Evolutionary conservation across 208 protist species (phyloP), one percentile per base, ranked within the genome.

Genomic region (Leishmania martiniquensis): DNA sequence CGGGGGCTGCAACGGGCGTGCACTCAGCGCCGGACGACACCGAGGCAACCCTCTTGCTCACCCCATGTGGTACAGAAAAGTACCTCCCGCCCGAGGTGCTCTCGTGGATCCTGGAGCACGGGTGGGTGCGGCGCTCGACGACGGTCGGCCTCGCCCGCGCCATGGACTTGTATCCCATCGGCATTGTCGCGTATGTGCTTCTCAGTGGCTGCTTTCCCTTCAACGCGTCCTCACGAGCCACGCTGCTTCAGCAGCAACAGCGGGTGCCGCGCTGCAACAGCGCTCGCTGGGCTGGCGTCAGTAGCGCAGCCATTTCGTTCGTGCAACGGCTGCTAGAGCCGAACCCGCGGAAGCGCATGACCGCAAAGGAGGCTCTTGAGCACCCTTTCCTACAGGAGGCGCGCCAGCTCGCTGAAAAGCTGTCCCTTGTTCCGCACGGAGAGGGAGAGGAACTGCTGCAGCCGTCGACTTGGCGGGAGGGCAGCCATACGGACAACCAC

Each of bases 191-290:
- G 13, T 95, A 96, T 73, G 91, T 95, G 37, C 73, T 96, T n/a
- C 89, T 96, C 29, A 95, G 91, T 75, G 91, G 91, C 29, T 91
- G 87, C 78, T 96, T 95, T 47, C 93, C 93, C n/a, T 95, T 91
- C 66, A 95, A 95, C 71, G 89, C 84, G 20, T 87, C 80, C 3
- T 88, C 90, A 22, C 84, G 88, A 29, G 91, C 85, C 34, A 91
- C 85, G 13, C 76, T 92, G 45, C 74, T 87, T 15, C 82, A 92
- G 75, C 90, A 96, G 84, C 90, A 94, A 74, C 86, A 84, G 47
- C 89, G 86, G 60, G 86, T 89, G 42, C 90, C 91, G 34, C 84
- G 85, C 32, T 93, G 89, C 80, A 95, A 87, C 77, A 94, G 86
- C 69, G 66, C 84, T 25, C 87, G 83, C 47, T 95, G 90, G 91